Evolutionary conservation across 495 filamentous ascomycete species (phyloP), one percentile per base, ranked within the genome.

Genomic region (Podospora tetraspora): DNA sequence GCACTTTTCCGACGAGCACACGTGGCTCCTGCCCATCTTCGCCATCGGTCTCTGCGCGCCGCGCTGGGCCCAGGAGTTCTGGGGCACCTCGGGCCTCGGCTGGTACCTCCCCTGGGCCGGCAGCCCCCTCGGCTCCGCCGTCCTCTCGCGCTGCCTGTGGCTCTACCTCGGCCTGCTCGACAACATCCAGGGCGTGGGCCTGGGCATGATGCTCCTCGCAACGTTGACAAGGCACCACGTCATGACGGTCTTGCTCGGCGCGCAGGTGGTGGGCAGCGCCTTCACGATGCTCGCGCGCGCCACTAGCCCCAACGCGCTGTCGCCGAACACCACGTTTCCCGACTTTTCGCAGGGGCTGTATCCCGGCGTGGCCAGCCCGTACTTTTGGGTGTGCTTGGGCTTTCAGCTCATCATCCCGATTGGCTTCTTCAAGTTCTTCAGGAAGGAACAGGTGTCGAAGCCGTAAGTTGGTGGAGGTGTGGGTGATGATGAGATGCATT

Each of bases 381-480:
- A 82, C 79, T 92, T 92, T 73, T 93, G 89, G 89, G 77, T 90
- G 69, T 86, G 84, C 27, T 70, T 92, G 8, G 59, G 84, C 3
- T 80, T 85, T 63, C 90, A 93, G 74, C 69, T 89, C 61, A 75
- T 84, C 24, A 86, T 92, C 66, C 90, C 88, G 70, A 75, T 86
- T 59, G 88, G 89, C 1, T 91, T 89, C 78, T 83, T 89, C 60
- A 79, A 85, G 73, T 90, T 90, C 79, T 91, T 91, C 82, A 80
- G 89, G 34, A 90, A 89, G 79, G 89, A 90, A 75, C 89, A 91
- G 74, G 83, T 91, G 57, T 83, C 81, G 57, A 91, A 91, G 81
- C 89, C 89, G 23, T 89, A 72, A 68, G 8, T 3, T 22, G 25
- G 30, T 21, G 12, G 13, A 23, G 10, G 3, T 25, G 11, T n/a